phyloP scores from a whole-genome alignment of 1,284 basidiomycete genomes.

The Volvariella surrecta region DNA sequence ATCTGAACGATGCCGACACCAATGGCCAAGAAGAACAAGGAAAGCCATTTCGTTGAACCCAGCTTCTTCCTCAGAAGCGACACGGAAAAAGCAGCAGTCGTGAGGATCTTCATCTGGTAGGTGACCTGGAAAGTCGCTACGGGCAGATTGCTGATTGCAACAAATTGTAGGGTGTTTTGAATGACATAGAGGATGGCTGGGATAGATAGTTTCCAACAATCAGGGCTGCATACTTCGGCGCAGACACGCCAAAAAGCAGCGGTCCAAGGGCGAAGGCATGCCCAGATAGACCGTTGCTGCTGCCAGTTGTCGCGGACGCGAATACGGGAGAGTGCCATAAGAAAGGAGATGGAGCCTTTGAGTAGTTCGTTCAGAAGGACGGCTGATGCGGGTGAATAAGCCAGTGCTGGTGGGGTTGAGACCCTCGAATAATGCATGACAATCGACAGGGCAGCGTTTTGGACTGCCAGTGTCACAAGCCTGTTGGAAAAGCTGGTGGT shows the following conservation, averaged over 20 bases:
- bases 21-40: conserved; percentile 75
- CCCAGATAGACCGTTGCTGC: conserved; percentile 39
- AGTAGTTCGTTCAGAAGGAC: conserved; percentile 91
- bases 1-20: conserved; percentile 93
- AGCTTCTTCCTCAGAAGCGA: conserved; percentile 72
- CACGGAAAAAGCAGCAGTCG: conserved; percentile 90
- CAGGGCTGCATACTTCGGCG: conserved; percentile 47
- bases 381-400: conserved; percentile 90
- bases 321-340: conserved; percentile 52
- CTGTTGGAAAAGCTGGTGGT: conserved; percentile 29
- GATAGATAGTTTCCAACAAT: conserved; percentile 96
- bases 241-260: conserved; percentile 47
- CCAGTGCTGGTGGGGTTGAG: conserved; percentile 61
- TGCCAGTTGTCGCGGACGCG: conserved; percentile 29
- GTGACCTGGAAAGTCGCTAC: conserved; percentile 90
- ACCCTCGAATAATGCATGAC: conserved; percentile 96
- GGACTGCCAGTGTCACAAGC: conserved; percentile 87
- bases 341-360: conserved; percentile 86
- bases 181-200: conserved; percentile 94
- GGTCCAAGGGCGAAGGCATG: conserved; percentile 14
- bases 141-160: conserved; percentile 86
- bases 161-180: conserved; percentile 93
- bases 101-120: conserved; percentile 95
- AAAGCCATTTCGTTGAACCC: conserved; percentile 72
- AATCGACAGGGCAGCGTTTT: conserved; percentile 93